Conservation (phyloP, 495 filamentous ascomycete species). For the Hypoxylon intermedium region DNA sequence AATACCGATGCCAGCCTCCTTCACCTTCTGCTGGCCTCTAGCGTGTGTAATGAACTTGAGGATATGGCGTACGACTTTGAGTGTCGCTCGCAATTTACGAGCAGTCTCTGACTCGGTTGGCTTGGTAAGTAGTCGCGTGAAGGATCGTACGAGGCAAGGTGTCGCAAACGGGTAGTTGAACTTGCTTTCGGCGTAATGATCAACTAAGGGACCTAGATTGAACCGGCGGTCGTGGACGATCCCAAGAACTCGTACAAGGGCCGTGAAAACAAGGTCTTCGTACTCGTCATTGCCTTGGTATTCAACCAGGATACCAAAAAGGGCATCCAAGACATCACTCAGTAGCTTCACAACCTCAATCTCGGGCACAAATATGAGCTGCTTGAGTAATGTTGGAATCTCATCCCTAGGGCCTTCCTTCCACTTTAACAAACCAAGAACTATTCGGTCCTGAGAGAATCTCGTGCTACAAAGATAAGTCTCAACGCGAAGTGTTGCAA, state of each 20-base stretch:
- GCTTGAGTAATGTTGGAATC: conserved; percentile 74
- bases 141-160: conserved; percentile 88
- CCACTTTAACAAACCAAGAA: conserved; percentile 87
- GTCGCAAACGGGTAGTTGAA: conserved; percentile 96
- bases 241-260: conserved; percentile 85
- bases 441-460: conserved; percentile 90
- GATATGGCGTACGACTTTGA: conserved; percentile 93
- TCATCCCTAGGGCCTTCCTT: conserved; percentile 73
- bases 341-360: conserved; percentile 97
- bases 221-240: conserved; percentile 95
- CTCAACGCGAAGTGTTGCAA: conserved; percentile 76
- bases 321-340: conserved; percentile 85
- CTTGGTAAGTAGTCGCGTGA: conserved; percentile 78
- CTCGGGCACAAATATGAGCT: conserved; percentile 91
- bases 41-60: conserved; percentile 95
- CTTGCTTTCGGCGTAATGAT: conserved; percentile 84
- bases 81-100: conserved; percentile 83
- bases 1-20: conserved; percentile 89
- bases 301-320: conserved; percentile 90
- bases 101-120: conserved; percentile 81
- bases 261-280: conserved; percentile 90
- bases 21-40: conserved; percentile 81
- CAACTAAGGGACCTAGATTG: conserved; percentile 86
- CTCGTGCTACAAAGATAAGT: conserved; percentile 95
- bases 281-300: conserved; percentile 88